Conservation (phyloP, 1,284 basidiomycete genomes). For the Apiotrichum porosum region DNA sequence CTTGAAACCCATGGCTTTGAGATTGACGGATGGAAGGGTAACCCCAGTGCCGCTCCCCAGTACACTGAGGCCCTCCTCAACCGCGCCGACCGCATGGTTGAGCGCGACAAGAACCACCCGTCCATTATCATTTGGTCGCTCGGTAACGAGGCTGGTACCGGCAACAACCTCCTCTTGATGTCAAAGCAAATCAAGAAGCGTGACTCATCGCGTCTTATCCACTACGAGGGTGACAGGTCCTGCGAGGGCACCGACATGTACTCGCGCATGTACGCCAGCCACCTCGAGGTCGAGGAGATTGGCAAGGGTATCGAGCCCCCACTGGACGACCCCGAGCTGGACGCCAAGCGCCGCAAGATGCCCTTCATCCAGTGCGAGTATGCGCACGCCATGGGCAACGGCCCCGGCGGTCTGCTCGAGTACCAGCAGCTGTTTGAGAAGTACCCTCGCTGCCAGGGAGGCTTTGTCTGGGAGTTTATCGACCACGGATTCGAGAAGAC, state of each 20-base stretch:
- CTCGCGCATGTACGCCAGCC: slow-evolving; percentile 21
- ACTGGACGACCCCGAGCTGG: slow-evolving; percentile 9
- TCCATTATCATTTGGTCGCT: slow-evolving; percentile 25
- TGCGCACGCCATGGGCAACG: slow-evolving; percentile 27
- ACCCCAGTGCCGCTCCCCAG: slow-evolving; percentile 8
- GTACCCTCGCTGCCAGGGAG: slow-evolving; percentile 22
- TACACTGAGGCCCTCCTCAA: slow-evolving; percentile 17
- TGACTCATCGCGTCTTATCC: slow-evolving; percentile 18
- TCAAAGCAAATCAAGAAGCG: slow-evolving; percentile 13
- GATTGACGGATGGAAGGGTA: slow-evolving; percentile 12
- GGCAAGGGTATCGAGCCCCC: slow-evolving; percentile 14
- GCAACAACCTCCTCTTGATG: slow-evolving; percentile 22
- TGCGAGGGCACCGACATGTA: slow-evolving; percentile 20
- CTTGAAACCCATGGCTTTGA: slow-evolving; percentile 27
- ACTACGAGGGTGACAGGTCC: slow-evolving; percentile 23
- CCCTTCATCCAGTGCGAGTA: slow-evolving; percentile 27
- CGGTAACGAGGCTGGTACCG: slow-evolving; percentile 23
- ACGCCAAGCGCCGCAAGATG: slow-evolving; percentile 6
- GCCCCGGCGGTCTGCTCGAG: slow-evolving; percentile 21
- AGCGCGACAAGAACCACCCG: slow-evolving; percentile 29
- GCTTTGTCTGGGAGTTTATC: slow-evolving; percentile 25
- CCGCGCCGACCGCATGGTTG: slow-evolving; percentile 19
- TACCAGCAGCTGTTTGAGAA: slow-evolving; percentile 23
- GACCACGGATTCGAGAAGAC: slow-evolving; percentile 20
- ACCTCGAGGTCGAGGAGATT: slow-evolving; percentile 16